These are phyloP conservation scores for Cryptosporidium canis DNA, from an alignment of 169 alveolate genomes.

Conservation along the genomic window DNA sequence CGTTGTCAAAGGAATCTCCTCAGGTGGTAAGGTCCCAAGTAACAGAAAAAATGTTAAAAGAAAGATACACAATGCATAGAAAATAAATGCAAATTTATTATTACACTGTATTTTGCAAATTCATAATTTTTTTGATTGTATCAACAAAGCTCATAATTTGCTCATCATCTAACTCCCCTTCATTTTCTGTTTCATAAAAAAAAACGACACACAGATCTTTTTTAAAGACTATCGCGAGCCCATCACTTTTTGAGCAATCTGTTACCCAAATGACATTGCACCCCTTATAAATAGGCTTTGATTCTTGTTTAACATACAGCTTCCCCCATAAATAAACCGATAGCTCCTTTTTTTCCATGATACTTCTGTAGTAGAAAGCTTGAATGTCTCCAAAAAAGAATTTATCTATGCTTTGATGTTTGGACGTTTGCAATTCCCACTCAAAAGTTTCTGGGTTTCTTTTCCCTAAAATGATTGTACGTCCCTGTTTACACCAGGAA, in stretches of 20 bases:
- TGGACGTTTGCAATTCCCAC: constrained; percentile 48
- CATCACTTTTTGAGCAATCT: neutral
- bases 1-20: constrained; percentile 33
- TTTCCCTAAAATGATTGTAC: constrained; percentile 40
- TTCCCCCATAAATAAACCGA: constrained; percentile 33
- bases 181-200: constrained; percentile 11
- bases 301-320: neutral
- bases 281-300: neutral
- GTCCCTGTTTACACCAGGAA: constrained; percentile 43
- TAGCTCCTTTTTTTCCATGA: neutral
- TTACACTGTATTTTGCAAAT: neutral
- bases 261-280: constrained; percentile 9
- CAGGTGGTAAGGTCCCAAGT: constrained; percentile 66
- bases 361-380: neutral
- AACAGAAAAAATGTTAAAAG: constrained; percentile 51
- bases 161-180: neutral
- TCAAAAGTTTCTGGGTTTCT: neutral
- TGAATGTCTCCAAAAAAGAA: constrained; percentile 6
- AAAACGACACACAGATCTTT: constrained; percentile 36
- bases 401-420: constrained; percentile 17
- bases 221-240: neutral
- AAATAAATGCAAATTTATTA: neutral
- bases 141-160: neutral
- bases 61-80: constrained; percentile 37
- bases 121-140: neutral